A percentile compares a stretch with the other conserved stretches of the same genome.
phyloP scores from a whole-genome alignment of 2,329 filamentous ascomycete species.

The Cercospora beticola region DNA sequence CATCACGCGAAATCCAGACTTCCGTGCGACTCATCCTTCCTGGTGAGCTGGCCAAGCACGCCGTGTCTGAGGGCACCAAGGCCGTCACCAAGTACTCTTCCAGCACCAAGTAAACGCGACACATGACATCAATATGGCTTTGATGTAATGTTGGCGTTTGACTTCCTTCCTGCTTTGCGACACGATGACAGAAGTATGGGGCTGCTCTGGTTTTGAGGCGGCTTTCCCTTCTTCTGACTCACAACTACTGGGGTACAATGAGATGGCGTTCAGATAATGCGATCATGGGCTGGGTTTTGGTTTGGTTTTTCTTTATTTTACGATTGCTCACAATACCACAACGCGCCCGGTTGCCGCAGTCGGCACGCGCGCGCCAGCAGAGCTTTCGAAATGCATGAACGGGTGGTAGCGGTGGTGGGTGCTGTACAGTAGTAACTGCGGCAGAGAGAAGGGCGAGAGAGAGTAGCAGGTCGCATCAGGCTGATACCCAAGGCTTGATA shows the following conservation, averaged over 20 bases:
- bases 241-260: slow-evolving; percentile 15
- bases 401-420: slow-evolving; percentile 6
- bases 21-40: slow-evolving; percentile 97
- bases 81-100: slow-evolving; percentile 99
- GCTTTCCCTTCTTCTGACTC: slow-evolving; percentile 1
- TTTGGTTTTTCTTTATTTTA: slow-evolving; percentile 27
- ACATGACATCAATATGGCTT: slow-evolving; percentile 17
- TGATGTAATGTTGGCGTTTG: slow-evolving; percentile 17
- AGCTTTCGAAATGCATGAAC: slow-evolving; percentile 25
- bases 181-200: slow-evolving; percentile 25
- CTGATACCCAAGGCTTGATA: slow-evolving; percentile 29
- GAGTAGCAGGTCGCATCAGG: slow-evolving; percentile 26
- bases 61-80: slow-evolving; percentile 99
- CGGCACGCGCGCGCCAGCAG: slow-evolving; percentile 23
- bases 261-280: slow-evolving; percentile 56
- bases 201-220: neutral
- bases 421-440: slow-evolving; percentile 40
- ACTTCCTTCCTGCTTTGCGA: slow-evolving; percentile 15
- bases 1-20: slow-evolving; percentile 98
- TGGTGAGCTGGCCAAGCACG: slow-evolving; percentile 98
- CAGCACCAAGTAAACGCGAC: slow-evolving; percentile 84
- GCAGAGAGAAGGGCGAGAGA: slow-evolving; percentile 21
- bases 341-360: slow-evolving; percentile 24
- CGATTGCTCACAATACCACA: slow-evolving; percentile 34
- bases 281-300: slow-evolving; percentile 50